phyloP scores from a whole-genome alignment of 2,329 filamentous ascomycete species.

The Truncatella angustata region DNA sequence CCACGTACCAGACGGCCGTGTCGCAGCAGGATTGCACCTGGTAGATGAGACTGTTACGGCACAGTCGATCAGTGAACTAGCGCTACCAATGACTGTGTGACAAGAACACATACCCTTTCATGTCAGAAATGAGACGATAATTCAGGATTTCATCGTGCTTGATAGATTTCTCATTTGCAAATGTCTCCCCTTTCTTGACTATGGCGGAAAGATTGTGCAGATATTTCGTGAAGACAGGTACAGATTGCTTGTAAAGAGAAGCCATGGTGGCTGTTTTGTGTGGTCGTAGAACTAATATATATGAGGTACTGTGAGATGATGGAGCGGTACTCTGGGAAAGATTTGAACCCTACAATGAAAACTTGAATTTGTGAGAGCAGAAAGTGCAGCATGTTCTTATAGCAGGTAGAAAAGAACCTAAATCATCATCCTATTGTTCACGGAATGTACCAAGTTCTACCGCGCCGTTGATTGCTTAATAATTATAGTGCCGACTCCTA shows the following conservation, averaged over 20 bases:
- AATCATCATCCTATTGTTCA: too few species aligned
- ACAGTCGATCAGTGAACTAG: background rate
- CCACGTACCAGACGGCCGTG: slow-evolving; percentile 14
- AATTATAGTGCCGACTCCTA: background rate
- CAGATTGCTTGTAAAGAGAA: slow-evolving; percentile 16
- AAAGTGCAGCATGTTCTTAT: too few species aligned
- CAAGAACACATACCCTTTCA: slow-evolving; percentile 9
- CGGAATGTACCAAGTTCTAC: too few species aligned
- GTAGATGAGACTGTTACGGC: slow-evolving; percentile 9
- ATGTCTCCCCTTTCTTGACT: slow-evolving; percentile 8
- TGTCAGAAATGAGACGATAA: slow-evolving; percentile 14
- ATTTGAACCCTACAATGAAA: too few species aligned
- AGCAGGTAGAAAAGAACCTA: too few species aligned
- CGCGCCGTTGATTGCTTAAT: too few species aligned
- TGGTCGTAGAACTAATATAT: too few species aligned
- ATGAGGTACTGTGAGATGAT: too few species aligned
- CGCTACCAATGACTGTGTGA: background rate
- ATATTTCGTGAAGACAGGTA: slow-evolving; percentile 15
- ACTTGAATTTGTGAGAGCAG: too few species aligned
- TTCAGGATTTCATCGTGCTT: slow-evolving; percentile 13
- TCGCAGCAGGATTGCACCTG: slow-evolving; percentile 16
- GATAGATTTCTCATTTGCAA: slow-evolving; percentile 14
- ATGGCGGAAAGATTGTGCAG: slow-evolving; percentile 12
- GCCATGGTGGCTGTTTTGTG: slow-evolving; percentile 7
- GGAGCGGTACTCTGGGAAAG: too few species aligned